These are phyloP conservation scores for Biscogniauxia sp. DNA, from an alignment of 2,329 filamentous ascomycete species.

Conservation along the genomic window DNA sequence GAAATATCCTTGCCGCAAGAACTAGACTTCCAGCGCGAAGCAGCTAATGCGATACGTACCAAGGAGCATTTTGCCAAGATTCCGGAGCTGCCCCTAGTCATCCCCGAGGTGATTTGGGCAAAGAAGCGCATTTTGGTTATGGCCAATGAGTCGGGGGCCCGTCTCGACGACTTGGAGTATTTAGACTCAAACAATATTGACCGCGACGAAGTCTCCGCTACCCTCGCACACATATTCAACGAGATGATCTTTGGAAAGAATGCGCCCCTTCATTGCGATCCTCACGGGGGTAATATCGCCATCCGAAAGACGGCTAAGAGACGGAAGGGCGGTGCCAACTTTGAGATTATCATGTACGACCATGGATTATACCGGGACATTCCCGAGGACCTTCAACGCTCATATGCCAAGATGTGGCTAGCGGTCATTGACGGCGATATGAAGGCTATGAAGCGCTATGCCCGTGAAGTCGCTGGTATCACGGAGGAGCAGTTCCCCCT, in stretches of 20 bases:
- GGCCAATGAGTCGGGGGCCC: conserved; percentile 83
- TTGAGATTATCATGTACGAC: conserved; percentile 94
- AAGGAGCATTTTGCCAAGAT: conserved; percentile 77
- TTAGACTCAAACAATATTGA: conserved; percentile 85
- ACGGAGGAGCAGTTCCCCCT: conserved; percentile 88
- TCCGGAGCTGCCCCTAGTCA: conserved; percentile 74
- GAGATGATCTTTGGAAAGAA: conserved; percentile 96
- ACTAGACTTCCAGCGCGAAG: conserved; percentile 84
- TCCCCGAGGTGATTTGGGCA: conserved; percentile 88
- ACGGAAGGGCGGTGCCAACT: conserved; percentile 64
- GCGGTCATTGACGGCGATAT: conserved; percentile 91
- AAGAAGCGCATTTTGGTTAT: conserved; percentile 89
- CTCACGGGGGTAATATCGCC: conserved; percentile 93
- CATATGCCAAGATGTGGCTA: conserved; percentile 96
- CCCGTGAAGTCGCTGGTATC: conserved; percentile 84
- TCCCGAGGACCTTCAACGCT: conserved; percentile 70
- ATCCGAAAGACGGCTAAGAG: conserved; percentile 72
- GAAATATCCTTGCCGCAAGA: conserved; percentile 86
- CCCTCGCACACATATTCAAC: conserved; percentile 90
- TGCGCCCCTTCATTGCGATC: conserved; percentile 92
- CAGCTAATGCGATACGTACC: conserved; percentile 75
- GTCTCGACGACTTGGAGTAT: conserved; percentile 85
- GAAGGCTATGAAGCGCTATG: conserved; percentile 80
- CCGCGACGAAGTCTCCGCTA: conserved; percentile 90
- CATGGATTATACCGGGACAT: conserved; percentile 96